phyloP scores from a whole-genome alignment of 2,329 filamentous ascomycete genomes.

The Rosellinia necatrix region DNA sequence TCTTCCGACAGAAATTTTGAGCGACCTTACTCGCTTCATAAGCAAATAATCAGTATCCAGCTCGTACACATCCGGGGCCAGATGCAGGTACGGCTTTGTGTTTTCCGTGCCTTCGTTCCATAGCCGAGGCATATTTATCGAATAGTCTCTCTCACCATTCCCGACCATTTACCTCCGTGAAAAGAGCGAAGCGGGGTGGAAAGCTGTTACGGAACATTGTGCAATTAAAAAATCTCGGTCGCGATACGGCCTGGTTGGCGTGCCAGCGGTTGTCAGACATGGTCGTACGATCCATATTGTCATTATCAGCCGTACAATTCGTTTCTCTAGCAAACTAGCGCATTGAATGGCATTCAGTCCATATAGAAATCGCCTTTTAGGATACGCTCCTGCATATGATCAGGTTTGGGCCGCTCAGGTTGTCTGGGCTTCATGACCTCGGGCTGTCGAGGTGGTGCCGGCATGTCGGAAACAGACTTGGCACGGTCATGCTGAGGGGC shows the following conservation, averaged over 20 bases:
- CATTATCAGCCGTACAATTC: neutral
- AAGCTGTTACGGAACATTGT: neutral
- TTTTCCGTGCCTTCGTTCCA: slow-evolving; percentile 1
- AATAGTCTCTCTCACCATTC: slow-evolving; percentile 1
- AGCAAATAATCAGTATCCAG: neutral
- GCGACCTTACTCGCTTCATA: neutral
- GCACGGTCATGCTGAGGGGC: slow-evolving; percentile 63
- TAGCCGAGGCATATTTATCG: neutral
- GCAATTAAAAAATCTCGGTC: neutral
- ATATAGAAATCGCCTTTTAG: slow-evolving; percentile 98
- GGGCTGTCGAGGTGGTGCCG: slow-evolving; percentile 58
- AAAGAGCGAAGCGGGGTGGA: slow-evolving; percentile 5
- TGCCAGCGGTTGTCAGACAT: neutral
- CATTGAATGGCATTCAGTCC: slow-evolving; percentile 62
- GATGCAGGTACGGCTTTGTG: neutral
- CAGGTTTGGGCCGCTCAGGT: slow-evolving; percentile 70
- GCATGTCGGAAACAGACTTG: slow-evolving; percentile 71
- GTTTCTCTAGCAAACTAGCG: neutral
- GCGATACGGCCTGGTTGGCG: neutral
- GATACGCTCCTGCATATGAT: slow-evolving; percentile 95
- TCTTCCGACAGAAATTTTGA: slow-evolving; percentile 2
- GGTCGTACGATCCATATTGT: neutral
- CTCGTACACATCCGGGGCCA: neutral
- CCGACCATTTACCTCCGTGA: neutral
- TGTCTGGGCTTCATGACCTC: slow-evolving; percentile 52